These are phyloP conservation scores for Colletotrichum godetiae DNA, from an alignment of 2,329 filamentous ascomycete genomes.

Conservation along the genomic window DNA sequence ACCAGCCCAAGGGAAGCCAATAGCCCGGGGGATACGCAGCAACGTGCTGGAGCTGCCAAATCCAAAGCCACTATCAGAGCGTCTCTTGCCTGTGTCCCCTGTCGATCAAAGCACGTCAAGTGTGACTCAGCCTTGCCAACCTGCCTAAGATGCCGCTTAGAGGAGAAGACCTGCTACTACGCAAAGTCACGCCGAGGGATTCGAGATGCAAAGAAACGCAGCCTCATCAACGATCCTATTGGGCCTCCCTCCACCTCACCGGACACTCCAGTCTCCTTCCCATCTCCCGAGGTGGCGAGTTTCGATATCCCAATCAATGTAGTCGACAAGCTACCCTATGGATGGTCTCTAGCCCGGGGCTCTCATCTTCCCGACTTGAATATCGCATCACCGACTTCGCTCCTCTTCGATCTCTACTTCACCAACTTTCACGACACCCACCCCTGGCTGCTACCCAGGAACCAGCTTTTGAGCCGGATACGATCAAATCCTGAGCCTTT, in stretches of 20 bases:
- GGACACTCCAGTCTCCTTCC: constrained; percentile 17
- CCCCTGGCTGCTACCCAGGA: constrained; percentile 33
- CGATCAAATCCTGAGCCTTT: constrained; percentile 16
- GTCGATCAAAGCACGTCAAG: constrained; percentile 58
- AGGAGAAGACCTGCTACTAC: constrained; percentile 58
- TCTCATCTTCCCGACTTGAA: constrained; percentile 17
- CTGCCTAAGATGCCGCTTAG: constrained; percentile 57
- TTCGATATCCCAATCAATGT: constrained; percentile 35
- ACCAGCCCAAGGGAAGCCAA: constrained; percentile 18
- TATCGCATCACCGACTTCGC: constrained; percentile 27
- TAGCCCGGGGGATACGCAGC: constrained; percentile 10
- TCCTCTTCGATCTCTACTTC: constrained; percentile 43
- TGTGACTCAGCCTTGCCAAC: constrained; percentile 45
- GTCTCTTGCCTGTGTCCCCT: constrained; percentile 59
- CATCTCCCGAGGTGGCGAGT: constrained; percentile 38
- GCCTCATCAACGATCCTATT: constrained; percentile 43
- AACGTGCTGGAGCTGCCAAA: constrained; percentile 32
- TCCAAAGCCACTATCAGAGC: constrained; percentile 52
- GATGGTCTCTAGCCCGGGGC: constrained; percentile 38
- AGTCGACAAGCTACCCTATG: constrained; percentile 39
- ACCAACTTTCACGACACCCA: constrained; percentile 39
- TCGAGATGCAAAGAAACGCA: constrained; percentile 47
- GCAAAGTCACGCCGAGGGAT: constrained; percentile 59
- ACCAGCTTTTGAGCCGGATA: constrained; percentile 27
- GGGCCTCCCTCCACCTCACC: constrained; percentile 26